Base-by-base conservation (phyloP, 345 rosid species). In the Tarenaya hassleriana region DNA sequence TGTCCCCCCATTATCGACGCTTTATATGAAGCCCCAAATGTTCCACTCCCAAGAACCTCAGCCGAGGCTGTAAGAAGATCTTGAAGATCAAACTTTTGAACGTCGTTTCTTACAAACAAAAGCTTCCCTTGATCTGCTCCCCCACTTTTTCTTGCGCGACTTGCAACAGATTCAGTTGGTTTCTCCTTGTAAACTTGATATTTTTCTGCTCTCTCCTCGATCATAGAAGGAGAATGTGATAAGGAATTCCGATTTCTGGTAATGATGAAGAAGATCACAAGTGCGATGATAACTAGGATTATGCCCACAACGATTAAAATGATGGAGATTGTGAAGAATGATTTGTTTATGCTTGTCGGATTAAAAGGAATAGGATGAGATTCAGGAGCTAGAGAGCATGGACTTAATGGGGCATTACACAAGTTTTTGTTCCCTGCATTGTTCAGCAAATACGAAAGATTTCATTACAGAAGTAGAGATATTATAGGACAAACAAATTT, bases 41-140 rank as follows among this genome's bases (percentile, higher is more conserved):
- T 80, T 45, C 91, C 95, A 54, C 95, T 86, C 24, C 95, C 95
- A 59, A 86, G 58, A 24, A 86, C 85, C 61, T 86, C 88, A 5
- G 95, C 95, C 1, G 95, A 80, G 1, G 88, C 81, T 64, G 61
- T 76, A 4, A 86, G 67, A 73, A 86, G 59, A 56, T 83, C 91
- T 47, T 78, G 90, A 61, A 86, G 60, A 56, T 78, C 95, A 47
- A 86, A 86, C 52, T 50, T 68, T 52, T 72, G 67, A 19, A 69
- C 16, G 47, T 82, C 79, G 3, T 82, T 81, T 31, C 43, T 64
- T 38, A 85, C 12, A 55, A 85, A 86, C n/a, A 64, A 13, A 21
- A 86, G 46, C 32, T 73, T 80, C 21, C 69, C 68, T 10, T 61
- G 62, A 1, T 81, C 89, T 3, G 62, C 33, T 41, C 29, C 39